These are phyloP conservation scores for Naganishia sp. DNA, from an alignment of 1,284 basidiomycete species.

Conservation along the genomic window DNA sequence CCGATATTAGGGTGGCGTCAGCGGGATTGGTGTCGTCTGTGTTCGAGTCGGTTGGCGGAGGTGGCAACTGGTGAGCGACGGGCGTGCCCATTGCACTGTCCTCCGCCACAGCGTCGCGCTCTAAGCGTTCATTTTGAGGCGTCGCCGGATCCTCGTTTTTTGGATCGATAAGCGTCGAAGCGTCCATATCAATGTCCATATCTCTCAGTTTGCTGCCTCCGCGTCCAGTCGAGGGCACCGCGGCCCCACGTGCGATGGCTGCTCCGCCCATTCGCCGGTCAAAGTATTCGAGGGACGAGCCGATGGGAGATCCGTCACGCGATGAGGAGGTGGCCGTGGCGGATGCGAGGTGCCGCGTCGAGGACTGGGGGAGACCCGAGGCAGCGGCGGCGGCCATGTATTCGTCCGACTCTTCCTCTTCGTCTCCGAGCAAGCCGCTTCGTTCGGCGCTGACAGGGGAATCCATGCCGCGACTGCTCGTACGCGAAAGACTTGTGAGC, in stretches of 20 bases:
- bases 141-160: background rate
- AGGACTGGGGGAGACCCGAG: background rate
- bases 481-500: conserved; percentile 17
- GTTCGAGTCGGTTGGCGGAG: too few species aligned
- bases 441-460: conserved; percentile 31
- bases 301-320: conserved; percentile 21
- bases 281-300: conserved; percentile 19
- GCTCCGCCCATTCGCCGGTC: conserved; percentile 24
- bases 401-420: conserved; percentile 28
- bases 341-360: conserved; percentile 1
- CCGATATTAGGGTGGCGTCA: background rate
- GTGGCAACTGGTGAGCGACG: too few species aligned
- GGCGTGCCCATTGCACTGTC: too few species aligned
- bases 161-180: background rate
- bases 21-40: too few species aligned
- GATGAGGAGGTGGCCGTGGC: conserved; percentile 14
- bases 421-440: conserved; percentile 28
- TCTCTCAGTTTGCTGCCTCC: conserved; percentile 23
- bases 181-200: conserved; percentile 26
- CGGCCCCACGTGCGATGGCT: background rate
- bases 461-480: conserved; percentile 32
- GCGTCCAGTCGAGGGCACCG: conserved; percentile 3
- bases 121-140: too few species aligned
- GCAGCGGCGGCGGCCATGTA: conserved; percentile 12
- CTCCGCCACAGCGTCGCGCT: too few species aligned